Percentiles rank a stretch among this genome's conserved stretches.
phyloP scores from a whole-genome alignment of 2,329 filamentous ascomycete species.

The Colletotrichum truncatum region DNA sequence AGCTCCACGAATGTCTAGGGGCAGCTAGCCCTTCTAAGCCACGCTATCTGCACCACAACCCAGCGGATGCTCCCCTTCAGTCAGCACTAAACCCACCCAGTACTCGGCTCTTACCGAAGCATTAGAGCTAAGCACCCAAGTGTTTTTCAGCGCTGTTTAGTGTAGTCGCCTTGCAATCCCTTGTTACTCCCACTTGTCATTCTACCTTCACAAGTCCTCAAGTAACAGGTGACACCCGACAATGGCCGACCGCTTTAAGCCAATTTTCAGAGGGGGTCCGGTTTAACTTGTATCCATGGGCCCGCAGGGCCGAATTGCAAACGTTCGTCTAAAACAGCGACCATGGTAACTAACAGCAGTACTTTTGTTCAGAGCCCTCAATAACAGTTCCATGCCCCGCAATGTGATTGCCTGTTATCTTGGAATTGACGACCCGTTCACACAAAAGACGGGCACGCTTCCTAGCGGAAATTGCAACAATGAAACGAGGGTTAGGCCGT shows the following conservation, averaged over 20 bases:
- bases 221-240: neutral
- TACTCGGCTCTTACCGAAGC: constrained; percentile 17
- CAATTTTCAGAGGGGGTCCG: neutral
- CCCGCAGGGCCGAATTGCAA: neutral
- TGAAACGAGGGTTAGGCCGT: too few species aligned
- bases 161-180: neutral
- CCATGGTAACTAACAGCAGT: neutral
- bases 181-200: neutral
- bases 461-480: too few species aligned
- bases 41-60: neutral
- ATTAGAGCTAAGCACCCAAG: neutral
- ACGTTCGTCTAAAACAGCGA: neutral
- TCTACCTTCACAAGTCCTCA: neutral
- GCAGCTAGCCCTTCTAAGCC: neutral
- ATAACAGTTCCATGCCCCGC: neutral
- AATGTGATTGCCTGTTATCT: neutral
- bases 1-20: neutral
- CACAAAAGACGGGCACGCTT: too few species aligned
- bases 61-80: neutral
- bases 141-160: too few species aligned
- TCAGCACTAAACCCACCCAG: neutral
- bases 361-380: neutral
- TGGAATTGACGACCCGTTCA: too few species aligned
- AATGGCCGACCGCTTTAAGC: too few species aligned
- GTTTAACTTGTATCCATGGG: neutral